These are phyloP conservation scores for Tolypocladium ovalisporum DNA, from an alignment of 2,329 filamentous ascomycete genomes.

Conservation along the genomic window DNA sequence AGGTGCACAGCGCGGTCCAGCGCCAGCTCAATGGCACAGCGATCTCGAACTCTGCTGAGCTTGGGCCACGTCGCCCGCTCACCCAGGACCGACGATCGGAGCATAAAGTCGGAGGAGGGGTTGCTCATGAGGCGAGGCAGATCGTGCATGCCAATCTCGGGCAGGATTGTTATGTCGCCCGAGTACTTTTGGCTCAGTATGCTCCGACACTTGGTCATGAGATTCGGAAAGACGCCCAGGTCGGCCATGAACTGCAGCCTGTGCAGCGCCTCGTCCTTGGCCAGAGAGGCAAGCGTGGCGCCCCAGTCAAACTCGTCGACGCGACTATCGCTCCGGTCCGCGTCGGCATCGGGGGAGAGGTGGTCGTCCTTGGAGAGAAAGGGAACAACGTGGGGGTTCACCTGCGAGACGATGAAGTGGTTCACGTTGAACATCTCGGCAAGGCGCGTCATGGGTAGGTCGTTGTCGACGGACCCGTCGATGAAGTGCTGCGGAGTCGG, in stretches of 20 bases:
- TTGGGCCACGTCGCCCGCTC: constrained; percentile 90
- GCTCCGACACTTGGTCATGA: constrained; percentile 66
- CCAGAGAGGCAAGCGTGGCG: constrained; percentile 56
- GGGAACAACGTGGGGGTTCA: constrained; percentile 87
- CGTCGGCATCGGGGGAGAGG: constrained; percentile 24
- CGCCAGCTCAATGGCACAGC: constrained; percentile 79
- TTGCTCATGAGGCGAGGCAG: constrained; percentile 72
- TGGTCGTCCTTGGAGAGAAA: constrained; percentile 70
- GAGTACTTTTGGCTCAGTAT: constrained; percentile 86
- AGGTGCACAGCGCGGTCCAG: constrained; percentile 65
- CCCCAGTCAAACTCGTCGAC: constrained; percentile 46
- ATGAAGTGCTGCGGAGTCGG: constrained; percentile 80
- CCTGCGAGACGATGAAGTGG: constrained; percentile 94
- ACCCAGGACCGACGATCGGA: constrained; percentile 62
- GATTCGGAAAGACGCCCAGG: constrained; percentile 67
- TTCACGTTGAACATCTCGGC: constrained; percentile 98
- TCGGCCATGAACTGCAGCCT: constrained; percentile 72
- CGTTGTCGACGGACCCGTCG: constrained; percentile 89
- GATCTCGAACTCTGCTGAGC: constrained; percentile 72
- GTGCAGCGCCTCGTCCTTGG: constrained; percentile 71
- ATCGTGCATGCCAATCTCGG: constrained; percentile 63
- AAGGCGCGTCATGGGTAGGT: constrained; percentile 80
- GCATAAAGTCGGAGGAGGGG: constrained; percentile 78
- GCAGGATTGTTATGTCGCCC: constrained; percentile 89
- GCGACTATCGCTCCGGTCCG: constrained; percentile 12